Base-by-base conservation (phyloP, 495 filamentous ascomycete species). In the Aspergillus homomorphus region DNA sequence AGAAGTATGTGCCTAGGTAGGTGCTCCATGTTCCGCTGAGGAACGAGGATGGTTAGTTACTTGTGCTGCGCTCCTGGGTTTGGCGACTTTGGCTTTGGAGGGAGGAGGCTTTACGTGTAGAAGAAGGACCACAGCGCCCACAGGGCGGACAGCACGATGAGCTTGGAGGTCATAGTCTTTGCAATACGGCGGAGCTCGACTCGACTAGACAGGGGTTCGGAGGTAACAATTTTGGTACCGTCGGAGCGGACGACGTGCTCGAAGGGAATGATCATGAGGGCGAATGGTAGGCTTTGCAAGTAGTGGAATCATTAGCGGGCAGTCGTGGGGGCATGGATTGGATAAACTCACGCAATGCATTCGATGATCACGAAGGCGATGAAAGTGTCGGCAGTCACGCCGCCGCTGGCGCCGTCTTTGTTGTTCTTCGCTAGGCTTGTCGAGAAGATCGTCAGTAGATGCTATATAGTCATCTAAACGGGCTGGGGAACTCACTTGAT, bases 81-180 rank as follows among this genome's bases (percentile, higher is more conserved):
- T n/a, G n/a, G n/a, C n/a, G n/a, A n/a, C n/a, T n/a, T n/a, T n/a
- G n/a, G n/a, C n/a, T n/a, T n/a, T n/a, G n/a, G n/a, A n/a, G n/a
- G n/a, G n/a, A n/a, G 33, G 12, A 38, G 33, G 10, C 26, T 38
- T 9, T 57, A 70, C 68, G 59, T 56, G 57, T 70, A 70, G 58
- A 70, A 70, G 54, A 70, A 70, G 20, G 68, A 70, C 68, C 68
- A 70, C 20, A 70, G 22, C 18, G 68, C 68, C 68, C 68, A 70
- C 0, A 65, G 33, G 2, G 63, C 49, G 15, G 68, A 70, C 12
- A 70, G 54, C 24, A 68, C 22, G 51, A 70, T 65, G 0, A 70
- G 65, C 48, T 61, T 70, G 3, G 65, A 68, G 22, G 63, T 66
- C 33, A 70, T 60, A 4, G 68, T 70, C 58, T 66, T 70, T 15